Percentiles rank a stretch among this genome's conserved stretches.
phyloP scores from a whole-genome alignment of 1,139 yeast species.

The Yamadazyma trypodendri region DNA sequence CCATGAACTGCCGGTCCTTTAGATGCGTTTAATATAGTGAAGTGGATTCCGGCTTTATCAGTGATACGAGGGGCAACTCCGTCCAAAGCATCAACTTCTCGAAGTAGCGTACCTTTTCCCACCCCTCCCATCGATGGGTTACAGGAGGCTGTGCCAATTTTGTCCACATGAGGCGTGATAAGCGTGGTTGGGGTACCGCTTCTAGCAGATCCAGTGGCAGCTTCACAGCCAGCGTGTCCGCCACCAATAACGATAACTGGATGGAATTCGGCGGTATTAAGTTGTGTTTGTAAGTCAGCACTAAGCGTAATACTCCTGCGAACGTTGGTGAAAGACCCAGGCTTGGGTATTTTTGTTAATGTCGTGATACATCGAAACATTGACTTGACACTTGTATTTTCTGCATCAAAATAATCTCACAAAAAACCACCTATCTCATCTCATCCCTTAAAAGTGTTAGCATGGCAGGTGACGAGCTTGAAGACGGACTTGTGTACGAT shows the following conservation, averaged over 20 bases:
- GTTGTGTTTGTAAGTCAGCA: slow-evolving; percentile 34
- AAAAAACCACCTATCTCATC: too few relatives aligned
- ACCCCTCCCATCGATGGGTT: slow-evolving; percentile 99
- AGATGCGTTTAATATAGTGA: slow-evolving; percentile 79
- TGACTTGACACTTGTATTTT: not conserved
- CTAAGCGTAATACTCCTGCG: slow-evolving; percentile 27
- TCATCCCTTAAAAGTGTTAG: slow-evolving; percentile 11
- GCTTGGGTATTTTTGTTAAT: not conserved
- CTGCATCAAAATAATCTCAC: too few relatives aligned
- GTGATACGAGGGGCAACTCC: slow-evolving; percentile 85
- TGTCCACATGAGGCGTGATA: slow-evolving; percentile 70
- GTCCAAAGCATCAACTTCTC: slow-evolving; percentile 95
- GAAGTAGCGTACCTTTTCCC: slow-evolving; percentile 89
- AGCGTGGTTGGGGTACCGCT: slow-evolving; percentile 72
- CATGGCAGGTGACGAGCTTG: slow-evolving; percentile 51
- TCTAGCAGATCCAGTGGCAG: slow-evolving; percentile 91
- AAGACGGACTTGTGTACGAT: slow-evolving; percentile 63
- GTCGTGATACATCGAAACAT: not conserved
- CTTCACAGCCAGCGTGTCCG: slow-evolving; percentile 99
- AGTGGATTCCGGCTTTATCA: slow-evolving; percentile 92
- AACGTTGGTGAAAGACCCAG: not conserved
- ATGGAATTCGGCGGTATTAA: slow-evolving; percentile 33
- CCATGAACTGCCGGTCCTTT: slow-evolving; percentile 99
- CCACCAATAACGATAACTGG: slow-evolving; percentile 94
- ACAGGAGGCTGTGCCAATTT: slow-evolving; percentile 94